Conservation (phyloP, 148 eudicot genomes). For the Cornus controversa region DNA sequence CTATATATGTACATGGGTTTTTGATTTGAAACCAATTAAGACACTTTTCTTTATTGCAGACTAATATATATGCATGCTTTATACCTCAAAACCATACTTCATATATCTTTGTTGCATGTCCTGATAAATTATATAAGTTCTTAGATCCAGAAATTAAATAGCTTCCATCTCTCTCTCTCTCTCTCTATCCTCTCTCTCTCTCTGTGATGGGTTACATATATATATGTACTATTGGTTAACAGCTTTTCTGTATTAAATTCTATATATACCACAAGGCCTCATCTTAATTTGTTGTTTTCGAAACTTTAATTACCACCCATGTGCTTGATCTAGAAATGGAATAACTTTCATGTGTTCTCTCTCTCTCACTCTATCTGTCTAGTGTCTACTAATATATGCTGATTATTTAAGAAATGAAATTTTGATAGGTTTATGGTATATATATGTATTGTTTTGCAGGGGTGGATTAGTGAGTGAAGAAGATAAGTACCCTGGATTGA, state of each 20-base stretch:
- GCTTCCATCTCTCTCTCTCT: constrained; percentile 7
- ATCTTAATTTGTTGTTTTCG: background rate
- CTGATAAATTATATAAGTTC: background rate
- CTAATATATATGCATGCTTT: no score
- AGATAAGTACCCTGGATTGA: constrained; percentile 28
- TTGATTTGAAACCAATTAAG: no score
- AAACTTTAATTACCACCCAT: background rate
- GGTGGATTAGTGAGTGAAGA: constrained; percentile 59
- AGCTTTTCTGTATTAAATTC: background rate
- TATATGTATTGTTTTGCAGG: constrained; percentile 28
- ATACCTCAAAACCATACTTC: no score
- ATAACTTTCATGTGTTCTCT: background rate
- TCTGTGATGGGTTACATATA: no score
- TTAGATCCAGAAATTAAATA: background rate
- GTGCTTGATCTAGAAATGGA: background rate
- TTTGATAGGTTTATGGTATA: background rate
- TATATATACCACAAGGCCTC: background rate
- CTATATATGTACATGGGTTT: no score
- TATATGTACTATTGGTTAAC: background rate
- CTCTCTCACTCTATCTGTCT: background rate
- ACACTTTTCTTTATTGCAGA: no score
- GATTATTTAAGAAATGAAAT: background rate
- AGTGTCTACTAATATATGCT: background rate
- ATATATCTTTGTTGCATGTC: background rate
- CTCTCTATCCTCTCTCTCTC: constrained; percentile 1